phyloP scores from a whole-genome alignment of 768 basidiomycete species.

The Lyophyllum atratum region DNA sequence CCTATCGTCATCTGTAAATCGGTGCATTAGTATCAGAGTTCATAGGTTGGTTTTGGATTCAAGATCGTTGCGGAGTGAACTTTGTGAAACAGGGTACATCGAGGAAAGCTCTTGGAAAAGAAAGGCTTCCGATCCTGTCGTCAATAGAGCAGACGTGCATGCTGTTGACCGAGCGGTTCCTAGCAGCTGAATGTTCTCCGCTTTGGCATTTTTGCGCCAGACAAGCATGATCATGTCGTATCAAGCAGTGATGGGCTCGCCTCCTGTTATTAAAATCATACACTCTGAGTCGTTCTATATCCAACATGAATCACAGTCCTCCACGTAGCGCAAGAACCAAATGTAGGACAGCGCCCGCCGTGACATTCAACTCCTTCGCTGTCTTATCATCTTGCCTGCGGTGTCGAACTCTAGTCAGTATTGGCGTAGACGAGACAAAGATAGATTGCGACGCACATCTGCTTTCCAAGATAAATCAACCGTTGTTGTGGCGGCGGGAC shows the following conservation, averaged over 20 bases:
- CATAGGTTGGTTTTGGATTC: neutral
- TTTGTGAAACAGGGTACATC: too few species aligned
- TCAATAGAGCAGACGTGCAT: neutral
- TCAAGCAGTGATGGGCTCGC: neutral
- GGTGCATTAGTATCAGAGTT: neutral
- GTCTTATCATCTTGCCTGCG: conserved; percentile 89
- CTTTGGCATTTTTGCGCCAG: neutral
- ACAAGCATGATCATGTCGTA: neutral
- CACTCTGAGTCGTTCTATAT: conserved; percentile 1
- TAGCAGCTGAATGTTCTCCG: neutral
- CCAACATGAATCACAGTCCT: conserved; percentile 49
- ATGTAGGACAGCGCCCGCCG: conserved; percentile 87
- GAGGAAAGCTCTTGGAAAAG: too few species aligned
- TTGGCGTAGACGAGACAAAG: neutral
- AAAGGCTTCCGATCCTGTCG: neutral
- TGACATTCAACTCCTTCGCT: conserved; percentile 80
- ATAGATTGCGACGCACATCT: conserved; percentile 64
- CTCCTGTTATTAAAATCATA: conserved; percentile 14
- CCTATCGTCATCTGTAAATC: neutral
- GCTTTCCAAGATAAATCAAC: conserved; percentile 89
- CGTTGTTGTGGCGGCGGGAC: conserved; percentile 97
- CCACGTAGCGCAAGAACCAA: conserved; percentile 95
- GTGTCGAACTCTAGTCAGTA: neutral
- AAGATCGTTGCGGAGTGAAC: neutral
- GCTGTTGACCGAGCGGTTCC: neutral